phyloP scores from a whole-genome alignment of 148 eudicot species.

The Fagopyrum tataricum region DNA sequence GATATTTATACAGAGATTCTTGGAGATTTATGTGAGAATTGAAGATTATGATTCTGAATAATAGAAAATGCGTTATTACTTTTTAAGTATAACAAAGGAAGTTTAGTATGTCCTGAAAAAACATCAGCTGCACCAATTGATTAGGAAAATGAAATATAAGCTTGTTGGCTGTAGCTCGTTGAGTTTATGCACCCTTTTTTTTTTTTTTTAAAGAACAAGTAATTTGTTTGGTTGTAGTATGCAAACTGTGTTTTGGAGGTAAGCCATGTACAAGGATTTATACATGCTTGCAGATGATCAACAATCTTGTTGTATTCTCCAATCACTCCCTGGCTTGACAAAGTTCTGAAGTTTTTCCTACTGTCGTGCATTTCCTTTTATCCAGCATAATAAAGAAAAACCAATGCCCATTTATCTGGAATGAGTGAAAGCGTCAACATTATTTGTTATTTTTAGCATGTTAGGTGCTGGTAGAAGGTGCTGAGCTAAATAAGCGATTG shows the following conservation, averaged over 20 bases:
- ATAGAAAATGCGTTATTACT: background rate
- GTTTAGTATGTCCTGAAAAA: no score
- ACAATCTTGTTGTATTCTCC: background rate
- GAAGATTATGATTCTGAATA: background rate
- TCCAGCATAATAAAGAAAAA: background rate
- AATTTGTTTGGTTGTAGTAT: background rate
- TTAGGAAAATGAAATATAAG: no score
- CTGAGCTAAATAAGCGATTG: no score
- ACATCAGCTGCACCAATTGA: no score
- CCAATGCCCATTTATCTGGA: background rate
- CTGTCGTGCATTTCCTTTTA: background rate
- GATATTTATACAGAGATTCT: constrained; percentile 6
- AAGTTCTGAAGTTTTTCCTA: background rate
- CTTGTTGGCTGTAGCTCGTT: background rate
- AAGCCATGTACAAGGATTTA: background rate
- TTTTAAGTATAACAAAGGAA: background rate
- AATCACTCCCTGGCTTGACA: background rate
- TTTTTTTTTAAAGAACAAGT: background rate
- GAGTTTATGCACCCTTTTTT: background rate
- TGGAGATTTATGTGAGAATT: background rate
- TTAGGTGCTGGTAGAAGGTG: background rate
- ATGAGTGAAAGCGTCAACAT: background rate
- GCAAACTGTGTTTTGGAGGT: background rate
- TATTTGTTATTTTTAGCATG: background rate
- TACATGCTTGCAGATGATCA: background rate